These are phyloP conservation scores for Xylariaceae sp. DNA, from an alignment of 2,329 filamentous ascomycete species.

Conservation along the genomic window DNA sequence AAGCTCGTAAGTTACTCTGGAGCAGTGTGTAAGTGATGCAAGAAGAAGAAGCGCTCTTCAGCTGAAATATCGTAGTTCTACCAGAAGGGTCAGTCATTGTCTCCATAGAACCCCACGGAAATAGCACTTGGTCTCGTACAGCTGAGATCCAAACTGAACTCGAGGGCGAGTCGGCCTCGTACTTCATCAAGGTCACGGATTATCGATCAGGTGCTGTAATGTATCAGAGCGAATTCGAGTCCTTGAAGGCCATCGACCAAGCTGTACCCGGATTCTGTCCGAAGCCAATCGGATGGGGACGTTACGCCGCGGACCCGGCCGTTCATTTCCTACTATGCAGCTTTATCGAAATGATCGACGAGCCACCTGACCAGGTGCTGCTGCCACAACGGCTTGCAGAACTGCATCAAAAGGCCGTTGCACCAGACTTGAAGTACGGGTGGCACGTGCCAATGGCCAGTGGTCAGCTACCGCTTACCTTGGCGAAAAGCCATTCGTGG, in stretches of 20 bases:
- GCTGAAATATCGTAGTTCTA: too few relatives aligned
- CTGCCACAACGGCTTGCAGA: neutral
- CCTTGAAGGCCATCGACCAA: constrained; percentile 2
- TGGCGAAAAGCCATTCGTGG: constrained; percentile 1
- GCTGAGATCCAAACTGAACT: constrained; percentile 4
- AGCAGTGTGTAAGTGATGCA: neutral
- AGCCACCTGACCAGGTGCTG: constrained; percentile 1
- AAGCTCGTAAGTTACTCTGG: neutral
- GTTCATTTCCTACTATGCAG: neutral
- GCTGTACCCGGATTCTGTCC: constrained; percentile 4
- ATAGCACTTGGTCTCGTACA: constrained; percentile 3
- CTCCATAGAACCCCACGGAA: constrained; percentile 3
- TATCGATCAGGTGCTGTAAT: constrained; percentile 3
- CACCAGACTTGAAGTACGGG: neutral
- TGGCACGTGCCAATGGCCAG: constrained; percentile 1
- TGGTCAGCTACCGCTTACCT: neutral
- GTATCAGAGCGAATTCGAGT: constrained; percentile 7
- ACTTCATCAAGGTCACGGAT: constrained; percentile 8
- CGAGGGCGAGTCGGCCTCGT: constrained; percentile 1
- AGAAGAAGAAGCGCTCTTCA: too few relatives aligned
- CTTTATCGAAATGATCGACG: neutral
- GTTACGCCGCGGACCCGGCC: neutral
- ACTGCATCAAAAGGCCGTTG: neutral
- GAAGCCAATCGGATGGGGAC: neutral
- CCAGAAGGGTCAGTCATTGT: constrained; percentile 26